phyloP scores from a whole-genome alignment of 495 filamentous ascomycete species.

The Xanthoparmelia taractica region DNA sequence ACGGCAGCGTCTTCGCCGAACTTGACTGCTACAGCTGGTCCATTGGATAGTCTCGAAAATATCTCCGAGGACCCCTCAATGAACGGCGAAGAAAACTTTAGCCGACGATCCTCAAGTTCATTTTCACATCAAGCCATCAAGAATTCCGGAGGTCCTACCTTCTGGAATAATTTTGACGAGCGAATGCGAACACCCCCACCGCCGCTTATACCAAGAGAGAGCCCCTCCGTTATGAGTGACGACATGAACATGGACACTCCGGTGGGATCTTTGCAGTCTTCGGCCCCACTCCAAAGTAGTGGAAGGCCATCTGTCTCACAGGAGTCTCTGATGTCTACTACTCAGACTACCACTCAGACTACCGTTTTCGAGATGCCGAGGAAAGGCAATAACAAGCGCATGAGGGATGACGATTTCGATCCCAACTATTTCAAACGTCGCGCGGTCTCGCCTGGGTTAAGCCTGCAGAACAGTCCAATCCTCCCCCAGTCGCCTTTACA shows the following conservation, averaged over 20 bases:
- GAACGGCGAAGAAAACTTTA: conserved; percentile 40
- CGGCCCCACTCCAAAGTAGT: conserved; percentile 19
- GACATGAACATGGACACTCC: conserved; percentile 73
- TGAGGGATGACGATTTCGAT: conserved; percentile 88
- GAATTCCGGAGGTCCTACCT: conserved; percentile 63
- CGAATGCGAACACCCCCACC: conserved; percentile 59
- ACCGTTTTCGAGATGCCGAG: conserved; percentile 58
- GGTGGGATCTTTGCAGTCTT: conserved; percentile 37
- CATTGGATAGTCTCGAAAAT: conserved; percentile 46
- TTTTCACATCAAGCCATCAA: conserved; percentile 66
- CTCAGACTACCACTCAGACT: conserved; percentile 43
- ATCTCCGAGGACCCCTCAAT: conserved; percentile 56
- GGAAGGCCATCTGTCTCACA: conserved; percentile 32
- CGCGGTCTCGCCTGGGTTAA: conserved; percentile 88
- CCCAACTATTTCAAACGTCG: conserved; percentile 83
- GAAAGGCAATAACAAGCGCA: conserved; percentile 62
- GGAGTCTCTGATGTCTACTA: conserved; percentile 44
- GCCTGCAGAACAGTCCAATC: conserved; percentile 82
- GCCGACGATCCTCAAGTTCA: conserved; percentile 47
- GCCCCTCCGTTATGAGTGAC: conserved; percentile 60
- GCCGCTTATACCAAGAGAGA: conserved; percentile 45
- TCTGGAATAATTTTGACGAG: conserved; percentile 72
- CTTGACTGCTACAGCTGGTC: conserved; percentile 23
- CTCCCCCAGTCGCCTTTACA: conserved; percentile 69
- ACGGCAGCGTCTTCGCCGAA: conserved; percentile 44